phyloP scores from a whole-genome alignment of 768 basidiomycete genomes.

The Gymnopilus dilepis region DNA sequence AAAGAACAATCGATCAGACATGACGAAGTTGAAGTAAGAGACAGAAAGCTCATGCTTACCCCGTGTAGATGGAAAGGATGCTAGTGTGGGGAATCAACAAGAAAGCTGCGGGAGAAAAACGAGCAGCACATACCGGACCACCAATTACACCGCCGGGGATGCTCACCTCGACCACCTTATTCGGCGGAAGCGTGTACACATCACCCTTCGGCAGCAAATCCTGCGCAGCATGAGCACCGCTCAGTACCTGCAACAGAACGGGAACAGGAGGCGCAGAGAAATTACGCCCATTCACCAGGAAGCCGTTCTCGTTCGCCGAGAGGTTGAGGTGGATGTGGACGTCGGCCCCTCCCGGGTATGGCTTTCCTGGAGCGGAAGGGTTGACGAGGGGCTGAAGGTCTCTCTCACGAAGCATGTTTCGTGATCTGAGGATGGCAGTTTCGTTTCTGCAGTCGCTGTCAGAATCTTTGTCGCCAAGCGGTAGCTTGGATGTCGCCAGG shows the following conservation, averaged over 20 bases:
- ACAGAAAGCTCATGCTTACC: slow-evolving; percentile 22
- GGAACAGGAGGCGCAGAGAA: slow-evolving; percentile 50
- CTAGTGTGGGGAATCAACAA: slow-evolving; percentile 13
- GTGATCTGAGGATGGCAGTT: not conserved
- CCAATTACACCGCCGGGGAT: slow-evolving; percentile 41
- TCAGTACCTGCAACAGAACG: slow-evolving; percentile 63
- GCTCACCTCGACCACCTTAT: slow-evolving; percentile 43
- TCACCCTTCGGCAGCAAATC: slow-evolving; percentile 55
- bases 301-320: slow-evolving; percentile 35
- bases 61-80: slow-evolving; percentile 48
- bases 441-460: not conserved
- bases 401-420: slow-evolving; percentile 41
- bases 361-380: slow-evolving; percentile 35
- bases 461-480: not conserved
- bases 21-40: not conserved
- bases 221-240: slow-evolving; percentile 50
- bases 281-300: slow-evolving; percentile 38
- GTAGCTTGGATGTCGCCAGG: not conserved
- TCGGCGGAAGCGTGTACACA: slow-evolving; percentile 50
- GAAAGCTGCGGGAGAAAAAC: not conserved
- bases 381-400: slow-evolving; percentile 42
- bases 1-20: not conserved
- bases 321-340: slow-evolving; percentile 46
- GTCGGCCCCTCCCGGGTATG: slow-evolving; percentile 45
- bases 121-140: slow-evolving; percentile 35